Conservation (phyloP, 2,329 filamentous ascomycete genomes). For the Fusarium agapanthi region DNA sequence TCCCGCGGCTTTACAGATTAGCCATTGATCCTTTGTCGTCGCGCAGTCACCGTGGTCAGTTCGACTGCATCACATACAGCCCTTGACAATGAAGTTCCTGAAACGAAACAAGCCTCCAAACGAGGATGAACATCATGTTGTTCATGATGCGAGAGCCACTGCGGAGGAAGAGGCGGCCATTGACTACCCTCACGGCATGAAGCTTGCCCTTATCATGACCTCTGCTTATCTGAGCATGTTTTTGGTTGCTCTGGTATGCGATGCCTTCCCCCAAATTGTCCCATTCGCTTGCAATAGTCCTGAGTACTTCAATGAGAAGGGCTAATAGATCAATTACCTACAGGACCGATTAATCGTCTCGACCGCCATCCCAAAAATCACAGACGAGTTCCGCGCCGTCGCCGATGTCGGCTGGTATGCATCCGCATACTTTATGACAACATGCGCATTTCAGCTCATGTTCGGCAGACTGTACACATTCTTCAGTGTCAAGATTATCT, state of each 20-base stretch:
- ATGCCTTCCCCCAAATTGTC: neutral
- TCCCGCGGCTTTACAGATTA: neutral
- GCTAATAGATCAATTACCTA: neutral
- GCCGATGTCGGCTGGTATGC: conserved; percentile 64
- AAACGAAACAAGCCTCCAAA: neutral
- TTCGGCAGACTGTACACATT: conserved; percentile 56
- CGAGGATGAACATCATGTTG: neutral
- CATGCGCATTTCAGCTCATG: conserved; percentile 49
- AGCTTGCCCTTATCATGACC: neutral
- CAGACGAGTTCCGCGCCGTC: conserved; percentile 55
- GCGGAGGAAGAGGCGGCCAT: neutral
- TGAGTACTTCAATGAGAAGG: neutral
- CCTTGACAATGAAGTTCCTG: neutral
- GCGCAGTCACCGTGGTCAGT: neutral
- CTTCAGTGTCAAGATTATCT: conserved; percentile 52
- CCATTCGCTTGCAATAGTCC: no score
- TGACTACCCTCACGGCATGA: neutral
- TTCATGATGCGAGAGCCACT: neutral
- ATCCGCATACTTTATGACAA: conserved; percentile 56
- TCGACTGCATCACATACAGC: neutral
- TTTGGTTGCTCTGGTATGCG: neutral
- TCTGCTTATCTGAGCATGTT: conserved; percentile 4
- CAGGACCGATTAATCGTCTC: conserved; percentile 50
- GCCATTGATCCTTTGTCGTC: neutral
- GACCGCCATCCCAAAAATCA: conserved; percentile 61